These are phyloP conservation scores for Huntiella omanensis DNA, from an alignment of 2,329 filamentous ascomycete species.

Conservation along the genomic window DNA sequence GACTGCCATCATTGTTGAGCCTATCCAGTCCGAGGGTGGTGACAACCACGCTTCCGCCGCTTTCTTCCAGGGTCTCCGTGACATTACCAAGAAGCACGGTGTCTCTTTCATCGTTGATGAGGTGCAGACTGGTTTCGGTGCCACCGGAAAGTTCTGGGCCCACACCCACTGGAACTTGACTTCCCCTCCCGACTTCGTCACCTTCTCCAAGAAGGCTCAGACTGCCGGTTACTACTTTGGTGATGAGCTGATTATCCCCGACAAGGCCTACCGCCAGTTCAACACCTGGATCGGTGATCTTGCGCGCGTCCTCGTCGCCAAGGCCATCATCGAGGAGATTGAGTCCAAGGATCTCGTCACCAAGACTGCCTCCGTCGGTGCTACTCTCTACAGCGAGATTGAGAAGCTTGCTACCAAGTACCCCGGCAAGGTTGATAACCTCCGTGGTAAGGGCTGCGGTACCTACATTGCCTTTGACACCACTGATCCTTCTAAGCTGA, in stretches of 20 bases:
- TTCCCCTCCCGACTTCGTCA: constrained; percentile 76
- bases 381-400: constrained; percentile 48
- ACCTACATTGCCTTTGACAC: constrained; percentile 72
- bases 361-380: constrained; percentile 52
- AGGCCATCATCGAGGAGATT: constrained; percentile 68
- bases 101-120: constrained; percentile 84
- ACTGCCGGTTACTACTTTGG: constrained; percentile 85
- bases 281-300: constrained; percentile 98
- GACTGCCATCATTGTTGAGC: constrained; percentile 69
- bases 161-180: constrained; percentile 83
- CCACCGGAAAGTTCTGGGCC: constrained; percentile 89
- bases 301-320: constrained; percentile 66
- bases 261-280: constrained; percentile 90
- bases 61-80: constrained; percentile 74
- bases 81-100: constrained; percentile 56
- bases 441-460: constrained; percentile 47
- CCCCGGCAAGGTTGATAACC: constrained; percentile 50
- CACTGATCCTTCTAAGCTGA: constrained; percentile 46
- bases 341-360: constrained; percentile 57
- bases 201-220: constrained; percentile 90
- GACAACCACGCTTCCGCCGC: constrained; percentile 81
- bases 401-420: constrained; percentile 43
- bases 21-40: constrained; percentile 82
- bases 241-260: constrained; percentile 60
- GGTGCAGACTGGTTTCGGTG: constrained; percentile 77